Evolutionary conservation across 495 filamentous ascomycete genomes (phyloP).

Genomic region (Neurospora sp.): DNA sequence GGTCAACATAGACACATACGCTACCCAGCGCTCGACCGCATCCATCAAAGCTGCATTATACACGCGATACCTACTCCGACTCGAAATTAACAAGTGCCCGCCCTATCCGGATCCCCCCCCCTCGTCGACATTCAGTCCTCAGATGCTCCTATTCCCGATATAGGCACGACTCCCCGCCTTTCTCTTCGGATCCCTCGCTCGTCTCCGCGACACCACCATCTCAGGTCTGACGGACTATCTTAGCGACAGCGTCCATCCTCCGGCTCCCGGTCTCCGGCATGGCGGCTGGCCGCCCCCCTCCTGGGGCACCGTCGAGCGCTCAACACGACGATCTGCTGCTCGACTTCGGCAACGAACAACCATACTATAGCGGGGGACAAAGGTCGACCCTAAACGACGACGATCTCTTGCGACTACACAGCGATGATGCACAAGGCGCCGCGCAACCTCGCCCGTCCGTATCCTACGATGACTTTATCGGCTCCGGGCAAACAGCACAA

Average conservation of each 20-base stretch:
- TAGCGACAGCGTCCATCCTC: not conserved
- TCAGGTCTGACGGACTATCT: slow-evolving; percentile 20
- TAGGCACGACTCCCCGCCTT: not conserved
- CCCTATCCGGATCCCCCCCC: not conserved
- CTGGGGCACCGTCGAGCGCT: slow-evolving; percentile 48
- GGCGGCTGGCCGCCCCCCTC: slow-evolving; percentile 54
- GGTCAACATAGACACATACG: not conserved
- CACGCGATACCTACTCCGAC: not conserved
- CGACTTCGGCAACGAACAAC: slow-evolving; percentile 60
- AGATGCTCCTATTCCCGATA: not conserved
- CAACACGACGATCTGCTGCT: slow-evolving; percentile 58
- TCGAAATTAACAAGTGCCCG: not conserved
- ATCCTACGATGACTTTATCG: slow-evolving; percentile 93
- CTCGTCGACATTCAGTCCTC: not conserved
- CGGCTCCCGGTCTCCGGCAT: slow-evolving; percentile 34
- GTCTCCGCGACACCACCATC: slow-evolving; percentile 2
- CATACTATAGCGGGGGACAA: slow-evolving; percentile 62
- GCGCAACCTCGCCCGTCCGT: slow-evolving; percentile 66
- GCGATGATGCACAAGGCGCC: slow-evolving; percentile 50
- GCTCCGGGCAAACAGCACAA: slow-evolving; percentile 34
- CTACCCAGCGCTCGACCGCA: not conserved
- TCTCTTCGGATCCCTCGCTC: slow-evolving; percentile 1
- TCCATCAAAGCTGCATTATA: not conserved
- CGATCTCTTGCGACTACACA: slow-evolving; percentile 58
- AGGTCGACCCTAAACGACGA: slow-evolving; percentile 68